Percentiles rank a stretch among this genome's conserved stretches.
These are phyloP conservation scores for Cyclocybe cylindracea DNA, from an alignment of 768 basidiomycete species.

Conservation along the genomic window DNA sequence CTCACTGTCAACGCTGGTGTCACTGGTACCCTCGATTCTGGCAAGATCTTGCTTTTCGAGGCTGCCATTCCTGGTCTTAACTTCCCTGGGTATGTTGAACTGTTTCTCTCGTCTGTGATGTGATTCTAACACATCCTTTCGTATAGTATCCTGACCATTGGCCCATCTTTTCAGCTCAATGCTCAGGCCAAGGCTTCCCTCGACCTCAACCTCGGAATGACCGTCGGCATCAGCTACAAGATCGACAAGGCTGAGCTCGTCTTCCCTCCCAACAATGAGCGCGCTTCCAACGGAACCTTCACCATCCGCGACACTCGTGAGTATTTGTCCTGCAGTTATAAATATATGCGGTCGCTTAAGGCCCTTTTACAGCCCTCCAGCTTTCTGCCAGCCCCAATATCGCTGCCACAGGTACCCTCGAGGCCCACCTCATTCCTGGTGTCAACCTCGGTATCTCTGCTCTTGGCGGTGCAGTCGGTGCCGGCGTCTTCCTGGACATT, in stretches of 20 bases:
- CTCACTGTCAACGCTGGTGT: constrained; percentile 38
- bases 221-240: constrained; percentile 44
- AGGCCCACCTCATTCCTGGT: constrained; percentile 50
- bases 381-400: constrained; percentile 40
- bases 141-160: constrained; percentile 41
- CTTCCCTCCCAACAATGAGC: constrained; percentile 40
- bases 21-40: constrained; percentile 42
- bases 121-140: neutral
- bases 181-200: constrained; percentile 35
- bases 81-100: constrained; percentile 44
- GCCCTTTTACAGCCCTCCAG: constrained; percentile 33
- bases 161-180: constrained; percentile 47
- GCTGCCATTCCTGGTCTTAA: constrained; percentile 48
- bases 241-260: constrained; percentile 39
- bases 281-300: constrained; percentile 26
- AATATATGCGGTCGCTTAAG: neutral
- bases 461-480: constrained; percentile 33
- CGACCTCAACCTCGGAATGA: constrained; percentile 38
- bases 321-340: constrained; percentile 14
- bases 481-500: constrained; percentile 42
- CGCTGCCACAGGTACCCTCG: constrained; percentile 40
- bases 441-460: constrained; percentile 47
- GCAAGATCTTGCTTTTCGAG: constrained; percentile 39
- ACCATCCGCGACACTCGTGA: constrained; percentile 42
- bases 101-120: neutral